Base-by-base conservation (phyloP, 345 rosid genomes). In the Syzygium grande region DNA sequence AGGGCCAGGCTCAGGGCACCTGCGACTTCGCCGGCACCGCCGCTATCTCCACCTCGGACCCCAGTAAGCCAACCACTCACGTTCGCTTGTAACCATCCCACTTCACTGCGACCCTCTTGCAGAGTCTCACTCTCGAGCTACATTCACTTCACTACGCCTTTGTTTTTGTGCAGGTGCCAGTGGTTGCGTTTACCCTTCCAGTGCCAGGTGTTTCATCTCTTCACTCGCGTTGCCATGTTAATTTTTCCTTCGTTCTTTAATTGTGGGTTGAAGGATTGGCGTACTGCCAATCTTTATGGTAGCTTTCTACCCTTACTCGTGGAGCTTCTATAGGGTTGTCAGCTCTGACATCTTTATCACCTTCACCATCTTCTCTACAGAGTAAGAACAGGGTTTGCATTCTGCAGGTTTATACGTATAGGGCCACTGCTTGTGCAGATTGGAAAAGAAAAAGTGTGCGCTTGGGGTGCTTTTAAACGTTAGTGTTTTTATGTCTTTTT, bases 11-110 rank as follows among this genome's bases (percentile, higher is more conserved):
- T 90, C 87, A 89, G 87, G 97, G 95, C 86, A 9, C 97, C 52
- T 98, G 99, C 92, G 95, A 96, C 88, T 98, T 97, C 86, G 38
- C 93, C 88, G 98, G 97, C 90, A 85, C 97, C 86, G 99, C 99
- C 38, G 12, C 91, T 85, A 14, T 92, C 65, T 68, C 94, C 63
- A 58, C 88, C 86, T 7, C 95, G 16, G 95, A 95, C 88, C 98
- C 98, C 41, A 94, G 98, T 95, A 92, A 86, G 89, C 73, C 86
- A 41, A 58, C 52, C 86, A 3, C 51, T 88, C 9, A 11, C 49
- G 38, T 17, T 34, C 7, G 10, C 38, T 59, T 6, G 17, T n/a
- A 38, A 38, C 21, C 83, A 38, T 22, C 83, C 27, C 83, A 2
- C 49, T 73, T 73, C 46, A 34, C 4, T 38, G 46, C 25, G 29